A percentile compares a stretch with the other conserved stretches of the same genome.
Conservation (phyloP, 1,284 basidiomycete species). For the Irpex sp. region DNA sequence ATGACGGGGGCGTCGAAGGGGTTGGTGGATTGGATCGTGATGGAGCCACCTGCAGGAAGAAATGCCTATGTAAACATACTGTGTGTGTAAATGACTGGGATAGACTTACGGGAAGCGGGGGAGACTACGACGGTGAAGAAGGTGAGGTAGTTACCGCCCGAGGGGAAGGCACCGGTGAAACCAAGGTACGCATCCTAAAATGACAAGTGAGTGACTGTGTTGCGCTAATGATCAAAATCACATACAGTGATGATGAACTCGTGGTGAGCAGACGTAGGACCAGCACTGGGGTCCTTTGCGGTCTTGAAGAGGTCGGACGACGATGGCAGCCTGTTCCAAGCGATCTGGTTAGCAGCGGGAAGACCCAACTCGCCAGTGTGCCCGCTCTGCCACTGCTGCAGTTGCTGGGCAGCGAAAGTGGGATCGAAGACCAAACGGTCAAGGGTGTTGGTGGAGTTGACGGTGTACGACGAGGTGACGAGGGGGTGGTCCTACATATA, state of each 20-base stretch:
- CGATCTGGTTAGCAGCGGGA: constrained; percentile 16
- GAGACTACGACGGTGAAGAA: constrained; percentile 17
- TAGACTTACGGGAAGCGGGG: constrained; percentile 12
- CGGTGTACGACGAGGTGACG: constrained; percentile 12
- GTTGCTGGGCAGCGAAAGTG: constrained; percentile 7
- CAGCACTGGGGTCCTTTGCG: constrained; percentile 15
- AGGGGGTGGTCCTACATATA: constrained; percentile 27
- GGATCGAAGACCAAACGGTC: constrained; percentile 12
- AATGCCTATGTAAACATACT: not conserved
- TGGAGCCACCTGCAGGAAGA: constrained; percentile 22
- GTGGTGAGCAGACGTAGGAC: constrained; percentile 24
- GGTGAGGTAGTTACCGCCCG: constrained; percentile 16
- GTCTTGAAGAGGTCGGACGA: constrained; percentile 10
- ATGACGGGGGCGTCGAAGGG: constrained; percentile 36
- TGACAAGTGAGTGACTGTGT: too few species aligned
- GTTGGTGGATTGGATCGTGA: constrained; percentile 30
- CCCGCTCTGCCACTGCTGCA: constrained; percentile 12
- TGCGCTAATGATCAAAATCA: not conserved
- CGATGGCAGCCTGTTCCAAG: constrained; percentile 13
- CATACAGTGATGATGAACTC: constrained; percentile 22
- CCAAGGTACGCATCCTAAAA: constrained; percentile 9
- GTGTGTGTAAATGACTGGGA: not conserved
- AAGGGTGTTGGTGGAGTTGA: constrained; percentile 15
- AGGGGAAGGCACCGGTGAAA: constrained; percentile 8
- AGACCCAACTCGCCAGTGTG: constrained; percentile 4